Base-by-base conservation (phyloP, 1,139 yeast species). In the Sugiyamaella xylanicola region DNA sequence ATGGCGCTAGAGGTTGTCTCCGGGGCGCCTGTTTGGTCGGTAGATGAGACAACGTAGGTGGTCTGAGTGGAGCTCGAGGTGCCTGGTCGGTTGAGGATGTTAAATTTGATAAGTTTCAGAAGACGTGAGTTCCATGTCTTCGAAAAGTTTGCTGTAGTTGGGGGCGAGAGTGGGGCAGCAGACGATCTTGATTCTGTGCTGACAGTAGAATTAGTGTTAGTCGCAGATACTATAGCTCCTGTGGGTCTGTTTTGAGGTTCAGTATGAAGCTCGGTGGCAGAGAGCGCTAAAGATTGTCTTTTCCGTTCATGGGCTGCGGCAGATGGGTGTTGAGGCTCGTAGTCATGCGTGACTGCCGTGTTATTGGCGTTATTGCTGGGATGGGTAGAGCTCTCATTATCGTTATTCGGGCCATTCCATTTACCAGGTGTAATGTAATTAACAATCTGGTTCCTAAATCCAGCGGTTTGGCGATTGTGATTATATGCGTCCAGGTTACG, bases 1-100 rank as follows among this genome's bases (percentile, higher is more conserved):
- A 45, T 51, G 35, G 32, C 11, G 15, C 19, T 45, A 7, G 49
- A 17, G 2, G 15, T 11, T n/a, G 39, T 8, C 13, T 32, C 29
- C 15, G 46, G 29, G 4, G 9, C 37, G 16, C 45, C 54, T 8
- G 15, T 16, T 8, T 43, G 48, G 22, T 43, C 42, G 32, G 45
- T 35, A 4, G 53, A 32, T 2, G 57, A 45, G 15, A 56, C 56
- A 36, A 53, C 40, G 35, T 56, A 56, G 4, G 59, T 54, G 1
- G 59, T 56, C 29, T 54, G 57, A 20, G 51, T 47, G 15, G 54
- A 48, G 43, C 57, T 56, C 27, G 59, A 56, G 27, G 59, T 56
- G 9, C 25, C 57, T 15, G 59, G 59, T 7, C 59, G 55, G 13
- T 41, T 44, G 11, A 51, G 20, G 11, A 44, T 15, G 19, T 41